Evolutionary conservation across 805 yeast species (phyloP).

Genomic region (Zygosaccharomyces siamensis): DNA sequence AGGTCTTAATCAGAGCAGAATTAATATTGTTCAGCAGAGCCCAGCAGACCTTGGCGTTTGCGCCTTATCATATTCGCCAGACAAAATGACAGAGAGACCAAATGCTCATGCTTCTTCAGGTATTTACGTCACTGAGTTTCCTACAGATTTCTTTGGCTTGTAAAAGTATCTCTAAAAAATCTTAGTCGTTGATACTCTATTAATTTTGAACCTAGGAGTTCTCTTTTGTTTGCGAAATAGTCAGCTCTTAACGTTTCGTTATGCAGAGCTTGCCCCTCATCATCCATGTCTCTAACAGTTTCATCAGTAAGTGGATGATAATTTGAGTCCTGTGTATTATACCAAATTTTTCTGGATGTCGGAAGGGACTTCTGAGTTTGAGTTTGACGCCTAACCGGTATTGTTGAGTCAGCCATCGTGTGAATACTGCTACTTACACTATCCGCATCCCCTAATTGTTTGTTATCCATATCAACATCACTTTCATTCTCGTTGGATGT

Average conservation of each 20-base stretch:
- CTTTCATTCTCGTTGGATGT: constrained; percentile 20
- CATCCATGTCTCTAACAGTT: not conserved
- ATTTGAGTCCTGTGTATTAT: constrained; percentile 4
- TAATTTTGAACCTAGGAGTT: constrained; percentile 18
- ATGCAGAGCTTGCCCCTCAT: constrained; percentile 13
- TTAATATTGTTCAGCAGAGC: constrained; percentile 19
- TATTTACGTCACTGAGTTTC: constrained; percentile 3
- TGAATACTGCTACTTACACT: constrained; percentile 30
- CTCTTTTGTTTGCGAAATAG: constrained; percentile 18
- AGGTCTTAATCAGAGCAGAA: constrained; percentile 6
- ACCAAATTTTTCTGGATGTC: constrained; percentile 7
- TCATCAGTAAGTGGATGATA: constrained; percentile 5
- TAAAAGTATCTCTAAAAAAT: constrained; percentile 28
- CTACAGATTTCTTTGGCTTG: constrained; percentile 12
- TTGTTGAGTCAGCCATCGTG: constrained; percentile 16
- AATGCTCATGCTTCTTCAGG: constrained; percentile 7
- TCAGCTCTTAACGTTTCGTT: constrained; percentile 15
- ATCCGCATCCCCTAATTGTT: constrained; percentile 20
- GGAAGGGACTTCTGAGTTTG: constrained; percentile 4
- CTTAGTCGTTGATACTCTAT: constrained; percentile 25
- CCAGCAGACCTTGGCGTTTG: constrained; percentile 17
- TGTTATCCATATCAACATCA: constrained; percentile 28
- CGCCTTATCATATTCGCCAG: constrained; percentile 24
- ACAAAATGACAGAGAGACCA: constrained; percentile 14
- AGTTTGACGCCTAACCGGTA: constrained; percentile 8